phyloP scores from a whole-genome alignment of 2,329 filamentous ascomycete species.

The Fusarium napiforme region DNA sequence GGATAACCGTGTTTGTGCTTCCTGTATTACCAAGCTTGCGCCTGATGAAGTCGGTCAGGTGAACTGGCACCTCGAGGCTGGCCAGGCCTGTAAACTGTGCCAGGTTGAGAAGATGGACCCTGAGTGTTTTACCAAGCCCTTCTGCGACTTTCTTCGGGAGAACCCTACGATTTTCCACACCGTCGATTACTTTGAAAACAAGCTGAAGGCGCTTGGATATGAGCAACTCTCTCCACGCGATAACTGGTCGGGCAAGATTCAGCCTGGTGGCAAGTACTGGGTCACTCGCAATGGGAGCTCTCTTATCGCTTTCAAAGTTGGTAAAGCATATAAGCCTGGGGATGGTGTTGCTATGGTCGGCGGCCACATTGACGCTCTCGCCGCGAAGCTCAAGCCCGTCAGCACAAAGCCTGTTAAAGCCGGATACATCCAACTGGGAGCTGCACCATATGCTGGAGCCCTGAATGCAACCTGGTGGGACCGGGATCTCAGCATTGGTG shows the following conservation, averaged over 20 bases:
- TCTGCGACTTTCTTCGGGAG: constrained; percentile 85
- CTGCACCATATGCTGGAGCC: constrained; percentile 91
- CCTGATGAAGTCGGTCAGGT: constrained; percentile 46
- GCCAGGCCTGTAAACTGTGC: constrained; percentile 51
- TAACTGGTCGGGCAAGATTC: constrained; percentile 77
- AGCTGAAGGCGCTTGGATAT: constrained; percentile 79
- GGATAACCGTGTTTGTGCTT: constrained; percentile 53
- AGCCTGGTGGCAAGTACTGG: constrained; percentile 89
- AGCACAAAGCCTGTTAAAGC: constrained; percentile 85
- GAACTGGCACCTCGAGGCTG: constrained; percentile 45
- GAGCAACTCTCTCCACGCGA: constrained; percentile 81
- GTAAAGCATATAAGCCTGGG: constrained; percentile 81
- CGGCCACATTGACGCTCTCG: constrained; percentile 92
- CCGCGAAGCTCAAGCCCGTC: constrained; percentile 90
- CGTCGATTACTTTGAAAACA: constrained; percentile 79
- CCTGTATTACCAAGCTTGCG: constrained; percentile 51
- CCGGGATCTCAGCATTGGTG: constrained; percentile 89
- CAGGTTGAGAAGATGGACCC: constrained; percentile 57
- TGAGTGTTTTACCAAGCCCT: constrained; percentile 81
- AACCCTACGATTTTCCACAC: constrained; percentile 96
- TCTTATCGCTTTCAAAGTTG: constrained; percentile 86
- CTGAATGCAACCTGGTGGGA: constrained; percentile 97
- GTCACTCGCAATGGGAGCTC: constrained; percentile 86
- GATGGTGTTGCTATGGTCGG: constrained; percentile 90
- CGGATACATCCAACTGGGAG: constrained; percentile 88